A percentile compares a stretch with the other conserved stretches of the same genome.
phyloP scores from a whole-genome alignment of 2,329 filamentous ascomycete genomes.

The Sphaerulina vaccinii region DNA sequence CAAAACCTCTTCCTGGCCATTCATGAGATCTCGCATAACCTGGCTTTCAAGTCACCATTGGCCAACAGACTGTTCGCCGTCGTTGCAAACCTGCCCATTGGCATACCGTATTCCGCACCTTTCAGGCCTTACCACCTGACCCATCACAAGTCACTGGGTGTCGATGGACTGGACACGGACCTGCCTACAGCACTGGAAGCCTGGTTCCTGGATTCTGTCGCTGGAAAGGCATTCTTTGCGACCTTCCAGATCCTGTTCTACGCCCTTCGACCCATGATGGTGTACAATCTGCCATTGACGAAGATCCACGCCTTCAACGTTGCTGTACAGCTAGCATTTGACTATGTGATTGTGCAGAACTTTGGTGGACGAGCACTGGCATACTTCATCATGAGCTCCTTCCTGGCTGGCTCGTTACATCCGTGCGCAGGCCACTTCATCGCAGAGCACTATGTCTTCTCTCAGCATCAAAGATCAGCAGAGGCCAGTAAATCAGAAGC shows the following conservation, averaged over 20 bases:
- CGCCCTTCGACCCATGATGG: constrained; percentile 89
- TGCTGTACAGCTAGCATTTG: constrained; percentile 71
- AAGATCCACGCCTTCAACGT: constrained; percentile 82
- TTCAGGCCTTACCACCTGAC: constrained; percentile 98
- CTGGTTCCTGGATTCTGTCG: constrained; percentile 86
- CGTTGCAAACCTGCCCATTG: constrained; percentile 93
- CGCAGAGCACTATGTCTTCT: constrained; percentile 74
- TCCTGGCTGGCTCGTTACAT: constrained; percentile 90
- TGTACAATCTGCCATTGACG: constrained; percentile 87
- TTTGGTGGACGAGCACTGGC: constrained; percentile 65
- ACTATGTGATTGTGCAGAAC: constrained; percentile 63
- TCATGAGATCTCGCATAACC: constrained; percentile 97
- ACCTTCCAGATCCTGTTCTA: constrained; percentile 99
- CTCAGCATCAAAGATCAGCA: constrained; percentile 51
- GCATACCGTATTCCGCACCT: constrained; percentile 90
- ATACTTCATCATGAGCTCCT: constrained; percentile 86
- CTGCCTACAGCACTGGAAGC: constrained; percentile 90
- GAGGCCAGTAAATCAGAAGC: constrained; percentile 45
- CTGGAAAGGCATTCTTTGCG: constrained; percentile 97
- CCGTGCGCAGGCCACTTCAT: constrained; percentile 97
- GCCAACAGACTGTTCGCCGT: constrained; percentile 86
- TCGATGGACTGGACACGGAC: constrained; percentile 93
- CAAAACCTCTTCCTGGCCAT: constrained; percentile 98
- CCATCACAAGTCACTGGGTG: constrained; percentile 96
- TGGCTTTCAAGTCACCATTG: constrained; percentile 79